Conservation (phyloP, 2,329 filamentous ascomycete species). For the Aspergillus brasiliensis region DNA sequence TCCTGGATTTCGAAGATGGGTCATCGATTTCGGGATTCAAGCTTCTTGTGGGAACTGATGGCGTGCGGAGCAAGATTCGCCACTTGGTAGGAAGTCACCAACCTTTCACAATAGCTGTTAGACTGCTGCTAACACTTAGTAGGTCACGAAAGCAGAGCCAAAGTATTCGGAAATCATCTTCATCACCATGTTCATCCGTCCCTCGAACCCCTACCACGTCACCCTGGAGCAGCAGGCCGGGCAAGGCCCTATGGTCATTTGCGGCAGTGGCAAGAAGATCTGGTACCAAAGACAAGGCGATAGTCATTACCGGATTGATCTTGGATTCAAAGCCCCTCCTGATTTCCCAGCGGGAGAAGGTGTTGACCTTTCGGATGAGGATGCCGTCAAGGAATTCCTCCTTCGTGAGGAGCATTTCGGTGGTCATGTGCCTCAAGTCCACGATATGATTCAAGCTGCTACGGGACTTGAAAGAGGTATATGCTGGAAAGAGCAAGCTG, state of each 20-base stretch:
- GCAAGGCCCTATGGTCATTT: slow-evolving; percentile 15
- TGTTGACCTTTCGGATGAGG: background rate
- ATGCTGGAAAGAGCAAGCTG: too few species aligned
- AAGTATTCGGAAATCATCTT: slow-evolving; percentile 30
- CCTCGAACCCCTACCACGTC: slow-evolving; percentile 25
- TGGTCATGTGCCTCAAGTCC: background rate
- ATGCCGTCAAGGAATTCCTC: background rate
- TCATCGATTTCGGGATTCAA: background rate
- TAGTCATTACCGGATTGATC: slow-evolving; percentile 10
- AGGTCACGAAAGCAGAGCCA: slow-evolving; percentile 20
- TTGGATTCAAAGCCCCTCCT: background rate
- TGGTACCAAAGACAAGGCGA: slow-evolving; percentile 8
- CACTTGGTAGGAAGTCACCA: background rate
- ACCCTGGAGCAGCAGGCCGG: slow-evolving; percentile 23
- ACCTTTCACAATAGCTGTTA: too few species aligned
- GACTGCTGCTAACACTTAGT: background rate
- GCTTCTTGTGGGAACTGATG: background rate
- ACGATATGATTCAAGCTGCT: background rate
- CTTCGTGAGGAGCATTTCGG: background rate
- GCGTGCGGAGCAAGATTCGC: background rate
- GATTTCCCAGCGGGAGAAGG: slow-evolving; percentile 9
- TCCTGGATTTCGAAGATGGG: background rate
- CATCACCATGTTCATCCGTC: slow-evolving; percentile 27
- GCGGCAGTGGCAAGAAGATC: slow-evolving; percentile 9
- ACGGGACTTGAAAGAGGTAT: too few species aligned